These are phyloP conservation scores for Sungouiozyma intestinalis DNA, from an alignment of 805 yeast genomes.

Conservation along the genomic window DNA sequence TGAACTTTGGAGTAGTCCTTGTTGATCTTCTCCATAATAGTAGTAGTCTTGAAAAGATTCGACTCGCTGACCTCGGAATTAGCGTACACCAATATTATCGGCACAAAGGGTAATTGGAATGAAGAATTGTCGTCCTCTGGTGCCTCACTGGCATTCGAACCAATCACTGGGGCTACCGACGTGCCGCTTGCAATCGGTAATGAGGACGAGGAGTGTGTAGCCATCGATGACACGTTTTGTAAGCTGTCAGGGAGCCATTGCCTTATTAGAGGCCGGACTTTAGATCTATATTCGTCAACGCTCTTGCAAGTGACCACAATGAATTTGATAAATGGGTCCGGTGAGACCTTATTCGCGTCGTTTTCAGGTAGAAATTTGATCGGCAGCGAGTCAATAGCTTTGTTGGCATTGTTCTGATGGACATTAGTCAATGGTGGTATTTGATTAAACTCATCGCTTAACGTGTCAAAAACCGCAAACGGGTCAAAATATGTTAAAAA, in stretches of 20 bases:
- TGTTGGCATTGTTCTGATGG: conserved; percentile 24
- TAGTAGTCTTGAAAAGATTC: conserved; percentile 24
- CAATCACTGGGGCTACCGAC: not conserved
- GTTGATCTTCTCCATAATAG: conserved; percentile 23
- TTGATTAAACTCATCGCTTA: conserved; percentile 20
- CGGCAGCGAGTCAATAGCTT: conserved; percentile 17
- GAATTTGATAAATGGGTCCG: conserved; percentile 47
- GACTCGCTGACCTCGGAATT: conserved; percentile 25
- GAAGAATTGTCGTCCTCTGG: not conserved
- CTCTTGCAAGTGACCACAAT: conserved; percentile 59
- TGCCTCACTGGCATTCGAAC: not conserved
- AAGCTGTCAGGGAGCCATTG: conserved; percentile 55
- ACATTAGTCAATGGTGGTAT: conserved; percentile 23
- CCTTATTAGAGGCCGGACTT: conserved; percentile 68
- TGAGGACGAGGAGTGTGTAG: not conserved
- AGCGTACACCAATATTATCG: conserved; percentile 22
- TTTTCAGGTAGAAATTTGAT: conserved; percentile 11
- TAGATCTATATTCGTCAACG: conserved; percentile 65
- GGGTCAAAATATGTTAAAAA: conserved; percentile 29
- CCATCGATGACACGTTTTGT: not conserved
- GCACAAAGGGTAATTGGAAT: conserved; percentile 4
- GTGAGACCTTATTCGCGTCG: not conserved
- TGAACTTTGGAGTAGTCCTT: conserved; percentile 26
- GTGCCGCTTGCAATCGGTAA: not conserved
- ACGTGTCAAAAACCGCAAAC: conserved; percentile 24